Base-by-base conservation (phyloP, 1,139 yeast species). In the Geotrichum aggregatum region DNA sequence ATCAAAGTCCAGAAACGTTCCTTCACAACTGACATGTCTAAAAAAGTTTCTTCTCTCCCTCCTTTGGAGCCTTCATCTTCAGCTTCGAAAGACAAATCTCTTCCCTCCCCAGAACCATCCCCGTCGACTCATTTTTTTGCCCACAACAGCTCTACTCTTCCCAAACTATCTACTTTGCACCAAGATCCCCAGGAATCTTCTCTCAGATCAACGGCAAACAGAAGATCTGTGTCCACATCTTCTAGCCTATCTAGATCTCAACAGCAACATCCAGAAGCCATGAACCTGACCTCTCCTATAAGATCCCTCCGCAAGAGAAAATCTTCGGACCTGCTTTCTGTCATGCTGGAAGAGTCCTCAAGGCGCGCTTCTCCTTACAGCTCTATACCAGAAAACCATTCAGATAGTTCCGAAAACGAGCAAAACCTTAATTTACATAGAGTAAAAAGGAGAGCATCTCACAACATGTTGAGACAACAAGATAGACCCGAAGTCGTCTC, bases 81-180 rank as follows among this genome's bases (percentile, higher is more conserved):
- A 11, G 43, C 52, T 21, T 42, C 49, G 33, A 50, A 35, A 21
- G 47, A 39, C 30, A 39, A 39, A 26, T 42, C 52, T 13, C 39
- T 52, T 2, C 55, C 55, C 13, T 52, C 55, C 4, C 55, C 55
- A 10, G 55, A 52, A 24, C 55, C 52, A 13, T 52, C 55, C 8
- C 55, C 55, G 18, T 52, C 55, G 1, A 28, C 52, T 13, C 52
- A 52, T 43, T 52, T 49, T 19, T 52, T 52, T 14, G 41, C 46
- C 24, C 14, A 41, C 28, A 28, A 41, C 11, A n/a, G n/a, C 22
- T 16, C 44, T 24, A 42, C 45, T 13, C 48, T 44, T 14, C 48
- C 49, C 18, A 48, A 44, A 44, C 39, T 49, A 10, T 44, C 50
- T 6, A 41, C 54, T 19, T 36, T 47, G 1, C 42, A 35, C 34